Evolutionary conservation across 1,284 basidiomycete genomes (phyloP), one percentile per base, ranked within the genome.

Genomic region (Erythrobasidium hasegawianum): DNA sequence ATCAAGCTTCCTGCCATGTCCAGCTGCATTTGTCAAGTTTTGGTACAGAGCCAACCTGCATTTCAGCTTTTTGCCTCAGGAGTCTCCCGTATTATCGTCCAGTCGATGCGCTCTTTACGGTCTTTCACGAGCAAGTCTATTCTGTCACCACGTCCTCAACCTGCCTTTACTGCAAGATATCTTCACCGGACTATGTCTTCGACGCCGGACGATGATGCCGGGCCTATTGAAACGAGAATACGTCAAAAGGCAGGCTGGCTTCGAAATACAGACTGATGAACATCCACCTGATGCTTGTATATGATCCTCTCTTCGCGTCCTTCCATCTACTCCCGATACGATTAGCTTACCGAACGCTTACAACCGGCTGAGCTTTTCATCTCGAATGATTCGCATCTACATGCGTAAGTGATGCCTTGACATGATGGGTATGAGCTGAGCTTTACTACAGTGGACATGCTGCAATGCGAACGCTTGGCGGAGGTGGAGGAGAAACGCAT

Each of bases 401-500:
- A 74, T 61, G 56, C 68, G 62, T 65, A 33, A 52, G 56, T 10
- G 2, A 10, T 18, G 20, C 18, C 2, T 1, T 7, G 16, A 2
- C 20, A 18, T n/a, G 2, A 11, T 29, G 27, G 43, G 50, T 8
- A n/a, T 24, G n/a, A 18, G 14, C 13, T 14, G 52, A 45, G n/a
- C 43, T 27, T n/a, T 4, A 18, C 16, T 26, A 18, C 45, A 65
- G 62, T 10, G 68, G 69, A 29, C 73, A 75, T 27, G 69, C 72
- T 1, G 70, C 73, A 8, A 75, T 75, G 73, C 27, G 67, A 11
- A 72, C 69, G 10, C 20, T 52, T 20, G 70, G 71, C 11, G 73
- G 70, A 7, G 71, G 68, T 2, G 54, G 54, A 41, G 68, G 72
- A n/a, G 73, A 75, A 59, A 71, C 72, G 2, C 73, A 74, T 40